These are phyloP conservation scores for Yamadazyma laniorum DNA, from an alignment of 805 yeast species.

Conservation along the genomic window DNA sequence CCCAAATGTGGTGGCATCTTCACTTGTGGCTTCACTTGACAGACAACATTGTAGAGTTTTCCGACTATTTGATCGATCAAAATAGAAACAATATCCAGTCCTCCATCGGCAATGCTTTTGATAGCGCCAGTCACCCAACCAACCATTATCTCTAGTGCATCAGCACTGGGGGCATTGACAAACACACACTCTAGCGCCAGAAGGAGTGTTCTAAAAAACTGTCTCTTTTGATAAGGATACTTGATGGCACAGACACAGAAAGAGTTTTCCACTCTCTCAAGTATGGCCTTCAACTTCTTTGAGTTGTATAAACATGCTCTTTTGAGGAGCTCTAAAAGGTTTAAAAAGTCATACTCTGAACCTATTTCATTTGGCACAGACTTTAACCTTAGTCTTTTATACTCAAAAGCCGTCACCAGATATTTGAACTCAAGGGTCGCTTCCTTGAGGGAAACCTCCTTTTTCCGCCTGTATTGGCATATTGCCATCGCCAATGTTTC, in stretches of 20 bases:
- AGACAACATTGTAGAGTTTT: too few species aligned
- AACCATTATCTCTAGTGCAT: neutral
- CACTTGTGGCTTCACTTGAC: too few species aligned
- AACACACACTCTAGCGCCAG: neutral
- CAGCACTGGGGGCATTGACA: neutral
- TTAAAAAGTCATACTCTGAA: neutral
- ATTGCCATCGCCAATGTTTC: constrained; percentile 2
- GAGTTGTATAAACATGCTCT: constrained; percentile 7
- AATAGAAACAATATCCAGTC: too few species aligned
- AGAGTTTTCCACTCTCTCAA: neutral
- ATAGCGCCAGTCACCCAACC: neutral
- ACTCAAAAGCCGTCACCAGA: neutral
- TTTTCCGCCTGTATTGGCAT: neutral
- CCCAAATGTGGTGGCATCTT: too few species aligned
- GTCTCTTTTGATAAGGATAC: neutral
- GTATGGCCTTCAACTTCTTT: neutral
- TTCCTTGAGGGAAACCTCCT: neutral
- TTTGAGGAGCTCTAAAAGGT: neutral
- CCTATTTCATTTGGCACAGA: neutral
- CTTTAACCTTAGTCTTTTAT: neutral
- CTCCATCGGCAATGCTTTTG: neutral
- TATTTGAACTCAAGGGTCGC: neutral
- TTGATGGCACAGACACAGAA: neutral
- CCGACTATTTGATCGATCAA: too few species aligned
- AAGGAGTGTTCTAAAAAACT: neutral